A percentile compares a stretch with the other conserved stretches of the same genome.
Conservation (phyloP, 2,329 filamentous ascomycete genomes). For the Xylaria sp. region DNA sequence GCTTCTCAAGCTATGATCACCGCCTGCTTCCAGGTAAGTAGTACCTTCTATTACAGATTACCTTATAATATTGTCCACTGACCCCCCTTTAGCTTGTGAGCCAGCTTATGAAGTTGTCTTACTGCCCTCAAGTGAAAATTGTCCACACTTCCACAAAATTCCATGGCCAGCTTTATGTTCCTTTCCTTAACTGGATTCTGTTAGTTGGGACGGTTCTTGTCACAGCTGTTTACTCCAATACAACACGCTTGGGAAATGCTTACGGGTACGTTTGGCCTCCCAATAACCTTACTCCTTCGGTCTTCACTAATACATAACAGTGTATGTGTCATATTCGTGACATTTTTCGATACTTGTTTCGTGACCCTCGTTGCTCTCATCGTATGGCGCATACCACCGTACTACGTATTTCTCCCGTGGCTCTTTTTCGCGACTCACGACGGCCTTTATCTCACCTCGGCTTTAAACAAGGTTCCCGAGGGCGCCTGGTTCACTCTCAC, state of each 20-base stretch:
- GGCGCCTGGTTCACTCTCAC: constrained; percentile 83
- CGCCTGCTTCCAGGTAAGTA: constrained; percentile 67
- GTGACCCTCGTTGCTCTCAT: constrained; percentile 77
- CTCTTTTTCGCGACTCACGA: constrained; percentile 74
- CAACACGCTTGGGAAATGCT: constrained; percentile 75
- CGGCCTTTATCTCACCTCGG: constrained; percentile 75
- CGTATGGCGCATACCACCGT: constrained; percentile 73
- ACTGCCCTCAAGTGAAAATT: constrained; percentile 80
- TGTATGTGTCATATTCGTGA: constrained; percentile 83
- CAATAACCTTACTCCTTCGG: too few relatives aligned
- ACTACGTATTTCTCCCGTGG: constrained; percentile 70
- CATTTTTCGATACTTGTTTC: constrained; percentile 81
- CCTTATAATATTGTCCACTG: constrained; percentile 14
- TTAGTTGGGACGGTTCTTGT: constrained; percentile 81
- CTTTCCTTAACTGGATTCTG: constrained; percentile 79
- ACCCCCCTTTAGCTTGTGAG: constrained; percentile 45
- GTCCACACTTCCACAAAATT: constrained; percentile 77
- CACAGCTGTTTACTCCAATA: constrained; percentile 74
- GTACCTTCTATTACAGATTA: not conserved
- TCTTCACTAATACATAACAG: constrained; percentile 31
- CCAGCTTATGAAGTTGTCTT: constrained; percentile 72
- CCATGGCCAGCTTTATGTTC: constrained; percentile 81
- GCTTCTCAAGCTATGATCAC: constrained; percentile 85
- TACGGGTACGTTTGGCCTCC: constrained; percentile 63
- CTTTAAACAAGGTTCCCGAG: constrained; percentile 77